Evolutionary conservation across 2,329 filamentous ascomycete species (phyloP).

Genomic region (Phyllosticta paracitricarpa): DNA sequence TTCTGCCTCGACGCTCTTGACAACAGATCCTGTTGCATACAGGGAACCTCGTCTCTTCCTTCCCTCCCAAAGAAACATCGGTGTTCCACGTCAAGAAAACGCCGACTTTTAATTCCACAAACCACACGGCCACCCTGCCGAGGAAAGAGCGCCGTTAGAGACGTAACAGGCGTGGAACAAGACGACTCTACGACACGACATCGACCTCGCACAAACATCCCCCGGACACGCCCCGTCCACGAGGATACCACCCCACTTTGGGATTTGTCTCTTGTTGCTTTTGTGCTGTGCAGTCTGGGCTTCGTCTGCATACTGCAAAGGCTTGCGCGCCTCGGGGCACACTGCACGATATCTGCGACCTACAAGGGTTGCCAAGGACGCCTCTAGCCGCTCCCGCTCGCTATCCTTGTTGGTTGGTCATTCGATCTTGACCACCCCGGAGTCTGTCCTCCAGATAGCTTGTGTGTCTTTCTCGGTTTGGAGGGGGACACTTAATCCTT

Average conservation of each 20-base stretch:
- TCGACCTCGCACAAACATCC: conserved; percentile 3
- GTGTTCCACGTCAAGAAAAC: conserved; percentile 4
- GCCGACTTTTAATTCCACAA: conserved; percentile 5
- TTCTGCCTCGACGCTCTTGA: conserved; percentile 6
- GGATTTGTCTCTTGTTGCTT: conserved; percentile 7
- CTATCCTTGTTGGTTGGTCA: conserved; percentile 9
- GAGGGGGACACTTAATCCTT: not conserved
- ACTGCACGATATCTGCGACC: conserved; percentile 11
- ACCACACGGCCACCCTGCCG: conserved; percentile 1
- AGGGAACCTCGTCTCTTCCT: conserved; percentile 10
- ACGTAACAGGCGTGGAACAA: conserved; percentile 2
- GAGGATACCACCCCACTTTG: conserved; percentile 9
- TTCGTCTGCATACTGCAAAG: conserved; percentile 5
- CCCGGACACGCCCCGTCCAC: conserved; percentile 3
- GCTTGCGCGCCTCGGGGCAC: conserved; percentile 10
- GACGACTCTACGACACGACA: not conserved
- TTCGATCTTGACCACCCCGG: conserved; percentile 10
- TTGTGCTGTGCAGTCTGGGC: conserved; percentile 6
- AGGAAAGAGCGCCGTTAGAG: conserved; percentile 2
- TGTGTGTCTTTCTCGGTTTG: conserved; percentile 7
- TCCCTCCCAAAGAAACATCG: conserved; percentile 5
- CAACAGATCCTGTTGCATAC: conserved; percentile 5
- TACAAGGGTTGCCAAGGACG: conserved; percentile 8
- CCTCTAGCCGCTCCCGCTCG: conserved; percentile 10
- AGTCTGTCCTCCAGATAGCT: conserved; percentile 7